A percentile compares a stretch with the other conserved stretches of the same genome.
These are phyloP conservation scores for Evernia prunastri DNA, from an alignment of 495 filamentous ascomycete species.

Conservation along the genomic window DNA sequence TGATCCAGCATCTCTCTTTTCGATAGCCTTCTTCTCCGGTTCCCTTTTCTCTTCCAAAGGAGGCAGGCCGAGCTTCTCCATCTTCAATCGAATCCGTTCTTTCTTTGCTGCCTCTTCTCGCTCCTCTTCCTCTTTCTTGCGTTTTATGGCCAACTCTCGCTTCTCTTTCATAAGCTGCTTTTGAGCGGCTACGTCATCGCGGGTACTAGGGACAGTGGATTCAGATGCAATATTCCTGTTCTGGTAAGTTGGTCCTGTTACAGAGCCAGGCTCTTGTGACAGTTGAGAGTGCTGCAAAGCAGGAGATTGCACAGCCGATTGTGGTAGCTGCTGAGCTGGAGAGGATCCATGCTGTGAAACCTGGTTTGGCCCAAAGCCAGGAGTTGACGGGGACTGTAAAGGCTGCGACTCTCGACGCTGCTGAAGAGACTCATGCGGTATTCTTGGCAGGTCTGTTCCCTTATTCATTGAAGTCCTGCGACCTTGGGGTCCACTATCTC, in stretches of 20 bases:
- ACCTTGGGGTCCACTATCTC: slow-evolving; percentile 68
- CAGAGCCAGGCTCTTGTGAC: slow-evolving; percentile 12
- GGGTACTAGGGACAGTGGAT: slow-evolving; percentile 32
- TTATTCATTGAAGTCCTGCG: slow-evolving; percentile 51
- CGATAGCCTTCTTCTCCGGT: slow-evolving; percentile 32
- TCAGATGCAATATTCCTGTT: slow-evolving; percentile 8
- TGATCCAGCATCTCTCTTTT: slow-evolving; percentile 35
- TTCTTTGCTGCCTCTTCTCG: slow-evolving; percentile 69
- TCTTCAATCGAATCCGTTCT: slow-evolving; percentile 76
- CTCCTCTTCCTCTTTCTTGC: slow-evolving; percentile 73
- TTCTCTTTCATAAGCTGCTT: slow-evolving; percentile 81
- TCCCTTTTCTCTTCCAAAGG: slow-evolving; percentile 54
- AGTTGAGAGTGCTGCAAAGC: slow-evolving; percentile 17
- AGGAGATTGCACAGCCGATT: slow-evolving; percentile 20
- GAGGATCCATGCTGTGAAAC: slow-evolving; percentile 10
- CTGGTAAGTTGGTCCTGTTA: slow-evolving; percentile 15
- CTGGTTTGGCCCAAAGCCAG: slow-evolving; percentile 5
- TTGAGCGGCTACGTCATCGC: slow-evolving; percentile 58
- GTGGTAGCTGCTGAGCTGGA: slow-evolving; percentile 12
- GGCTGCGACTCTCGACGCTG: slow-evolving; percentile 25
- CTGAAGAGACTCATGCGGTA: slow-evolving; percentile 36
- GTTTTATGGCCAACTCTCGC: slow-evolving; percentile 67
- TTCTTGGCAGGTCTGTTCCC: slow-evolving; percentile 40
- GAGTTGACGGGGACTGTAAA: slow-evolving; percentile 19
- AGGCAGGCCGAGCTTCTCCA: slow-evolving; percentile 67